Evolutionary conservation across 1,139 yeast species (phyloP), one percentile per base, ranked within the genome.

Genomic region (Scheffersomyces stambukii): DNA sequence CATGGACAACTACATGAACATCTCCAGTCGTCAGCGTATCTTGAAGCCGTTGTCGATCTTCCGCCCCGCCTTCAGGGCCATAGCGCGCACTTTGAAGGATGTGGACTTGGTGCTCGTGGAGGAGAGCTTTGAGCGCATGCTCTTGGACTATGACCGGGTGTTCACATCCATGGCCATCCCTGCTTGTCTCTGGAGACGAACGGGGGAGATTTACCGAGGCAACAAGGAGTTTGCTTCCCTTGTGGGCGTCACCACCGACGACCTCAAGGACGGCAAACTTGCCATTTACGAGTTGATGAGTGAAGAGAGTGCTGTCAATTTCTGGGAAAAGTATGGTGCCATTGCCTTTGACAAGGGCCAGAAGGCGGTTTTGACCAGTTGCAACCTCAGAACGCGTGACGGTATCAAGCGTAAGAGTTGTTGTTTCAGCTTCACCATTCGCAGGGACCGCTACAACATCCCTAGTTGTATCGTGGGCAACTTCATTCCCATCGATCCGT

Each of bases 121-220:
- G 48, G 97, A 91, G 53, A 81, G 84, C 32, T 91, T 91, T 52
- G 98, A 91, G 57, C 68, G 97, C 37, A 84, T 89, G 95, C 60
- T 91, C 28, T 62, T 91, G 31, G 96, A 91, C 46, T 89, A 91
- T 49, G 98, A 91, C 53, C 71, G 98, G 25, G 96, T 91, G 3
- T 91, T 91, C 55, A 88, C 97, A 0, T 82, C 95, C 5, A 88
- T 89, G 96, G 96, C 96, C 6, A 88, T 91, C 33, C 98, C 98
- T 0, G 96, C 97, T 1, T 89, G 97, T 58, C 67, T 91, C 21
- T 91, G 98, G 97, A 68, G 97, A 47, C 79, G 98, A 45, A 89
- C 98, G 0, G 98, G 98, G 2, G 97, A 91, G 46, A 89, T 91
- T 4, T 91, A 86, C 48, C 64, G 97, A 38, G 97, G 96, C 2